Base-by-base conservation (phyloP, 2,329 filamentous ascomycete species). In the Epichloe festucae region DNA sequence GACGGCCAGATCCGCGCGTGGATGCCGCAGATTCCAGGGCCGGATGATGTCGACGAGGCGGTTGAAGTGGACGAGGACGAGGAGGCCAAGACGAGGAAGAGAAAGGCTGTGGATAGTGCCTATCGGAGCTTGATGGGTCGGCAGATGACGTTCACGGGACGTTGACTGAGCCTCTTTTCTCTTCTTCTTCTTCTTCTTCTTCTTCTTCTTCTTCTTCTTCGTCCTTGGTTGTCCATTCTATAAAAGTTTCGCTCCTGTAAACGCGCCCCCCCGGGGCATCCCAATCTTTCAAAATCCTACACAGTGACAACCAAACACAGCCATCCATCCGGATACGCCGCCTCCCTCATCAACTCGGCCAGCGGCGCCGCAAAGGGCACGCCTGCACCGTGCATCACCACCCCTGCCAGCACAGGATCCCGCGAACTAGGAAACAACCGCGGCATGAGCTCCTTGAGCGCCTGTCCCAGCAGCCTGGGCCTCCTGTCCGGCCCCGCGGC, bases 321-420 rank as follows among this genome's bases (percentile, higher is more conserved):
- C 85, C 90, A 98, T 0, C 93, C 93, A 68, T 98, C 93, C 0
- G 89, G 82, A 72, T 96, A 97, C 2, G 88, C 82, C 4, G 87
- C 85, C 61, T 85, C 85, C 52, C 82, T 78, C 69, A 93, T 86
- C 53, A 98, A 66, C 46, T 96, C 91, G 62, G 89, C 86, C 17
- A 98, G 67, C 23, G 83, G 83, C 1, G 89, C 86, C 53, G 73
- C 70, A 71, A 97, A 85, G 1, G 93, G 91, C 53, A 95, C 78
- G 0, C 82, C 77, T 1, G 84, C 87, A 1, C 93, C 93, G 70
- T 98, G 93, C 60, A 97, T 68, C 6, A 97, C 77, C 2, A 87
- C 86, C 53, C 86, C 84, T 1, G 91, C 93, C 47, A 95, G 76
- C 11, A 96, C 81, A 0, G 89, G 84, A 62, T 88, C 90, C 52